phyloP scores from a whole-genome alignment of 2,329 filamentous ascomycete species.

The Pezizomycotina sp. region DNA sequence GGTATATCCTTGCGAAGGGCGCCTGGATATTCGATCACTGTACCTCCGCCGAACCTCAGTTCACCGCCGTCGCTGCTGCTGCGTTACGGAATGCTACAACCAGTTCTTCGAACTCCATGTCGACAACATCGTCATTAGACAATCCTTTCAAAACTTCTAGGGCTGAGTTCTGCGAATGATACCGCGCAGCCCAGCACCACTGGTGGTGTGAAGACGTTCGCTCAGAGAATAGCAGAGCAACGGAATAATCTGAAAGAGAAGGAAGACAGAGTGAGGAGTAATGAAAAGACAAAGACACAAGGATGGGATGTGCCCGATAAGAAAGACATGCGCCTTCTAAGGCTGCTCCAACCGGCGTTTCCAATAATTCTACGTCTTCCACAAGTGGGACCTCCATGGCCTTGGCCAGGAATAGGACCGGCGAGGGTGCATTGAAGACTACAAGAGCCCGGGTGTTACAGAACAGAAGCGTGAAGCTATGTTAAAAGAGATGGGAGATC shows the following conservation, averaged over 20 bases:
- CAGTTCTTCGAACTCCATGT: conserved; percentile 25
- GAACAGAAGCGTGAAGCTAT: conserved; percentile 1
- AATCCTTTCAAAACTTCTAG: no score
- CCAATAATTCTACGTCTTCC: no score
- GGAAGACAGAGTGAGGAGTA: conserved; percentile 37
- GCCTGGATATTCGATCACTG: conserved; percentile 27
- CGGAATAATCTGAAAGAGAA: conserved; percentile 40
- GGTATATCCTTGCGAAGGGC: conserved; percentile 74
- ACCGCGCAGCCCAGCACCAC: not conserved
- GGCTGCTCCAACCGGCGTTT: no score
- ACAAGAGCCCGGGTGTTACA: conserved; percentile 28
- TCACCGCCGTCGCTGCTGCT: conserved; percentile 11
- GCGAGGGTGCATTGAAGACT: conserved; percentile 22
- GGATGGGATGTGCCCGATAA: conserved; percentile 44
- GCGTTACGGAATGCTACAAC: conserved; percentile 11
- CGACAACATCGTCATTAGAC: conserved; percentile 29
- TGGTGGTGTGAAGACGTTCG: conserved; percentile 46
- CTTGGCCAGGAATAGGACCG: conserved; percentile 2
- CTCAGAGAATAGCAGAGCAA: conserved; percentile 64
- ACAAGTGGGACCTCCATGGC: conserved; percentile 26
- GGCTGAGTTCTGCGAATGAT: conserved; percentile 6
- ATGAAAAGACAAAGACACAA: conserved; percentile 38
- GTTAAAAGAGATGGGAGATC: no score
- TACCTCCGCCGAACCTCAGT: conserved; percentile 14
- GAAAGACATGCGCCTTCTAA: no score